Conservation (phyloP, 2,329 filamentous ascomycete species). For the Thelonectria olida region DNA sequence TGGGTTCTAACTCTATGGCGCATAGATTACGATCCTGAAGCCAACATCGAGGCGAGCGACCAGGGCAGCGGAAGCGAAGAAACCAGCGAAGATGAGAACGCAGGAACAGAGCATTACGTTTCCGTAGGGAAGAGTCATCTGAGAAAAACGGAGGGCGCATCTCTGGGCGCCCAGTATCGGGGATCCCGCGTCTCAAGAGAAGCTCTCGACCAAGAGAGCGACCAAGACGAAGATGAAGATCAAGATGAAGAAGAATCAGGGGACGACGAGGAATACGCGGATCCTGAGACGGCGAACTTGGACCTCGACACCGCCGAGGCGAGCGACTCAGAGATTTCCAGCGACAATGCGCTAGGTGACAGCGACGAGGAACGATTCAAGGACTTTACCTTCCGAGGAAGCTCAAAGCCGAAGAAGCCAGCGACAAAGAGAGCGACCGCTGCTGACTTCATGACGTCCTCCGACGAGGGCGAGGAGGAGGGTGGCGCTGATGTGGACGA, state of each 20-base stretch:
- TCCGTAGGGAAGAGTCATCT: constrained; percentile 86
- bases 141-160: constrained; percentile 73
- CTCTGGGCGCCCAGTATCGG: constrained; percentile 81
- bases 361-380: constrained; percentile 87
- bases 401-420: constrained; percentile 57
- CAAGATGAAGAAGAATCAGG: constrained; percentile 55
- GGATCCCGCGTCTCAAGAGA: constrained; percentile 79
- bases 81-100: constrained; percentile 59
- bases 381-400: constrained; percentile 72
- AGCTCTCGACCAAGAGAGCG: constrained; percentile 67
- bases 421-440: constrained; percentile 57
- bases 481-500: constrained; percentile 45
- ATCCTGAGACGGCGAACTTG: constrained; percentile 65
- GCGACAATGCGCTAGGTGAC: constrained; percentile 77
- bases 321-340: constrained; percentile 70
- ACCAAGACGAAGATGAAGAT: constrained; percentile 59
- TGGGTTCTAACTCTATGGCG: constrained; percentile 23
- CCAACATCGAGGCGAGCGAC: constrained; percentile 65
- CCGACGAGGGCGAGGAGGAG: constrained; percentile 50
- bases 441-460: constrained; percentile 66
- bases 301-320: constrained; percentile 58
- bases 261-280: constrained; percentile 62
- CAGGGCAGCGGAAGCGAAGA: constrained; percentile 60
- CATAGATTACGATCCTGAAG: constrained; percentile 84
- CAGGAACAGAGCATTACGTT: constrained; percentile 88